Evolutionary conservation across 352 stramenopile species (phyloP), one percentile per base, ranked within the genome.

Genomic region (Globisporangium camurandrum): DNA sequence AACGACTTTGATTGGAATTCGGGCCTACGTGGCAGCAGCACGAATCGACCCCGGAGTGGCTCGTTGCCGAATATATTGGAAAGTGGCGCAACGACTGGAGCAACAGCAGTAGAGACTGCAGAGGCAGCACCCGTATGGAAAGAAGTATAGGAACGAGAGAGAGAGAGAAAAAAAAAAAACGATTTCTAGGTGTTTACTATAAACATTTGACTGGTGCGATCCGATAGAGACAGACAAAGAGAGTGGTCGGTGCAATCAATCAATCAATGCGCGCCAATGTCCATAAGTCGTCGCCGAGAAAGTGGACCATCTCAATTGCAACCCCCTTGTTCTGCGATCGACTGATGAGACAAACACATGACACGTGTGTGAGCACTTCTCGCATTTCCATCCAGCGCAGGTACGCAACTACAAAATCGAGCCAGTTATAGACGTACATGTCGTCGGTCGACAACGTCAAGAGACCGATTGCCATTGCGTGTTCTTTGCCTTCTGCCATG

Each of bases 401-500:
- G 12, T n/a, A 6, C 19, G 19, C 33, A 39, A 37, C 3, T 2
- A 39, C 1, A 39, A 27, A 27, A 8, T n/a, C 11, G 23, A 22
- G 17, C n/a, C n/a, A n/a, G n/a, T n/a, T n/a, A n/a, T n/a, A n/a
- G 37, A 65, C 56, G 68, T 78, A 97, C 90, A 99, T 97, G 56
- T 98, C 95, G 19, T 82, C 74, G 48, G 93, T 98, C 22, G 89
- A 98, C 82, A 99, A 97, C 33, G 83, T 93, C 49, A 98, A 95
- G 45, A 98, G 71, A 51, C 96, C 96, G 61, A 98, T 94, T 55
- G 94, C 96, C 69, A 99, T 90, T 20, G 95, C 90, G 61, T 96
- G 76, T 54, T 98, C 84, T 69, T 99, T 99, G 46, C 95, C 96
- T 63, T 99, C 96, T 4, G 96, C 96, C 86, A 97, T 97, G 61